phyloP scores from a whole-genome alignment of 257 asterid species.

The Solanum paucissectum region DNA sequence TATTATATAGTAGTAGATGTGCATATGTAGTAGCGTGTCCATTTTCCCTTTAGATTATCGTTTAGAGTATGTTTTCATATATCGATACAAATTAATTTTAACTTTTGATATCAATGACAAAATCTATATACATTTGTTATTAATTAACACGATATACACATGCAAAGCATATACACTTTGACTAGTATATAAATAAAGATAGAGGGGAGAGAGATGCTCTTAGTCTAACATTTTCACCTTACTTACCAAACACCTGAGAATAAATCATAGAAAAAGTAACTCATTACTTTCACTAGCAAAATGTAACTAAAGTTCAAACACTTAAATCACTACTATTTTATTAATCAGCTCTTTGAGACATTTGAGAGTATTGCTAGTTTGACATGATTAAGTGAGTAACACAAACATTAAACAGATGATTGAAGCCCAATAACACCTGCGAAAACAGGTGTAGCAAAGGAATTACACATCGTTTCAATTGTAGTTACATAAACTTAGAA shows the following conservation, averaged over 20 bases:
- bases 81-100: not conserved
- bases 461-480: not conserved
- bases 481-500: not conserved
- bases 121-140: too few species aligned
- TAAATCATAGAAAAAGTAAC: not conserved
- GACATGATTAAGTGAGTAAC: not conserved
- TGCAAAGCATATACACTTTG: not conserved
- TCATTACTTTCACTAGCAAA: not conserved
- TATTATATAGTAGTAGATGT: not conserved
- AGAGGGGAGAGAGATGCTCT: not conserved
- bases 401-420: slow-evolving; percentile 47
- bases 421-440: slow-evolving; percentile 93
- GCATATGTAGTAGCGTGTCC: not conserved
- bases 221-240: not conserved
- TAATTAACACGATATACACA: not conserved
- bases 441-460: not conserved
- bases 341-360: not conserved
- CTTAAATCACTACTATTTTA: not conserved
- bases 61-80: too few species aligned
- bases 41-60: not conserved
- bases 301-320: not conserved
- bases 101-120: not conserved
- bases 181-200: not conserved
- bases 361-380: not conserved
- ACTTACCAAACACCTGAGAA: not conserved